Percentiles rank a stretch among this genome's conserved stretches.
phyloP scores from a whole-genome alignment of 768 basidiomycete species.

The Heimioporus sp. region DNA sequence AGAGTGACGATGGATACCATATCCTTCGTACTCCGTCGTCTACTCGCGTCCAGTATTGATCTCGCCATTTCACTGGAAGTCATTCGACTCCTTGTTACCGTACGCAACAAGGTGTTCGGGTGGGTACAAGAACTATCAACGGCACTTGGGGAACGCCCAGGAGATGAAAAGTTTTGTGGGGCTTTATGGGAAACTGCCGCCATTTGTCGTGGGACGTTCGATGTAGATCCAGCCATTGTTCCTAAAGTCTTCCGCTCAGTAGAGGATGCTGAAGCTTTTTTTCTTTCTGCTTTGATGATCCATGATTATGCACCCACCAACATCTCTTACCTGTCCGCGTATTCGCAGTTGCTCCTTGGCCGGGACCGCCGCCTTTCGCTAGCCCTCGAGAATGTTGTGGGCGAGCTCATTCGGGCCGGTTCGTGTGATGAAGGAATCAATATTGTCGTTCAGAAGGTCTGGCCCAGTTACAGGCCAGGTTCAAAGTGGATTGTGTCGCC shows the following conservation, averaged over 20 bases:
- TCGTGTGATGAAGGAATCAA: too few species aligned
- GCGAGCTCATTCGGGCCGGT: too few species aligned
- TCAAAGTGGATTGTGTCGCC: too few species aligned
- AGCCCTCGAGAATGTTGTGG: too few species aligned
- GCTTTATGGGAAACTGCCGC: conserved; percentile 18
- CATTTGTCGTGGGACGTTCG: conserved; percentile 30
- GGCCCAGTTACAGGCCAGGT: too few species aligned
- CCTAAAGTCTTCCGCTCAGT: conserved; percentile 15
- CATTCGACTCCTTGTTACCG: conserved; percentile 25
- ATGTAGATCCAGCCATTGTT: conserved; percentile 9
- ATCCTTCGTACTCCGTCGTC: conserved; percentile 32
- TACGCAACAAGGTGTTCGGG: conserved; percentile 29
- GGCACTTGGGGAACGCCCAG: conserved; percentile 10
- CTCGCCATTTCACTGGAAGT: conserved; percentile 15
- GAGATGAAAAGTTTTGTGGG: conserved; percentile 1
- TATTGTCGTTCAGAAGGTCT: too few species aligned
- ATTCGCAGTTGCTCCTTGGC: conserved; percentile 22
- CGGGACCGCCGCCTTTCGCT: too few species aligned
- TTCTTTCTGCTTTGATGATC: conserved; percentile 33
- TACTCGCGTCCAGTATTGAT: conserved; percentile 27
- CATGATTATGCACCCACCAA: conserved; percentile 29
- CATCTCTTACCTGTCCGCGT: neutral
- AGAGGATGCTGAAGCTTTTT: conserved; percentile 26
- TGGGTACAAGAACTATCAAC: conserved; percentile 36
- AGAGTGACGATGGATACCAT: conserved; percentile 30